A percentile compares a stretch with the other conserved stretches of the same genome.
Evolutionary conservation across 495 filamentous ascomycete species (phyloP).

Genomic region (Penicillium mononematosum): DNA sequence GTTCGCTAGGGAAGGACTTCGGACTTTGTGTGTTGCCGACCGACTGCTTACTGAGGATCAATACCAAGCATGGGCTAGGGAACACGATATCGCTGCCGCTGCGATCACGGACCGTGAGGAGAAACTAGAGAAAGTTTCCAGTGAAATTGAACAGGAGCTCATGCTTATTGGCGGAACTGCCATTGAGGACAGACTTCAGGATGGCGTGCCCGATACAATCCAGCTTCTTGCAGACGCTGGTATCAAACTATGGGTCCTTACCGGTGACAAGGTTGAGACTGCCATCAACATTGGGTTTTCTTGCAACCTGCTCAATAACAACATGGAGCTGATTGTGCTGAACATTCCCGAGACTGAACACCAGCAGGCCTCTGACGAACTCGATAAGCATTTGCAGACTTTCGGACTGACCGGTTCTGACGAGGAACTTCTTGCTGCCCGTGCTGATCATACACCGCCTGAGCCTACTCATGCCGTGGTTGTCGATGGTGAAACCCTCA

Average conservation of each 20-base stretch:
- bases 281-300: conserved; percentile 99
- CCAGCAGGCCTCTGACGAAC: conserved; percentile 60
- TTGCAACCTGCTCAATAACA: conserved; percentile 94
- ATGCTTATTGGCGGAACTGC: conserved; percentile 92
- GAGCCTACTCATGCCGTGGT: conserved; percentile 91
- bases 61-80: conserved; percentile 79
- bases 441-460: conserved; percentile 77
- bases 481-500: conserved; percentile 93
- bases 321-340: conserved; percentile 94
- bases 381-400: conserved; percentile 67
- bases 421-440: conserved; percentile 77
- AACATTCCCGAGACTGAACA: conserved; percentile 76
- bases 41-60: conserved; percentile 78
- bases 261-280: conserved; percentile 98
- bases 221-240: conserved; percentile 88
- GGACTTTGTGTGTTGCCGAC: conserved; percentile 94
- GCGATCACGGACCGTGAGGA: conserved; percentile 87
- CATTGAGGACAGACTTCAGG: conserved; percentile 96
- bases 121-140: conserved; percentile 86
- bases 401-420: conserved; percentile 86
- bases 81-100: conserved; percentile 84
- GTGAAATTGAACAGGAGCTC: conserved; percentile 85
- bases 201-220: conserved; percentile 96
- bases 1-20: conserved; percentile 92
- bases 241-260: conserved; percentile 99